Percentiles rank a stretch among this genome's conserved stretches.
Evolutionary conservation across 257 asterid genomes (phyloP).

Genomic region (Thymus quinquecostatus): DNA sequence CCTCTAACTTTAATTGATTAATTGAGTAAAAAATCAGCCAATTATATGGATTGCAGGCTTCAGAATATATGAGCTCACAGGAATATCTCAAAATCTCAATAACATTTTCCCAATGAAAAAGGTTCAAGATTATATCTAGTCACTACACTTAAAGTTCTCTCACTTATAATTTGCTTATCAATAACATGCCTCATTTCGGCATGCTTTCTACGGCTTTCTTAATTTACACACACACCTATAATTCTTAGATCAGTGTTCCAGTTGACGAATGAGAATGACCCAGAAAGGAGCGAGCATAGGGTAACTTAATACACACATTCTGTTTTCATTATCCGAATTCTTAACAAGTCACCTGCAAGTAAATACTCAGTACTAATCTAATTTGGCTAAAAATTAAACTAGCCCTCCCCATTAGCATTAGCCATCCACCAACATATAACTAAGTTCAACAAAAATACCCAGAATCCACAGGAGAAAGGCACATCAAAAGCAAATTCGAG

Average conservation of each 20-base stretch:
- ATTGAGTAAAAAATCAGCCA: too few species aligned
- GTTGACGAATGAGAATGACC: neutral
- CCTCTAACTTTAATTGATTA: neutral
- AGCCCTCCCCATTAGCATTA: constrained; percentile 7
- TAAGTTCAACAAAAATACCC: constrained; percentile 11
- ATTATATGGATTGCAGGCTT: neutral
- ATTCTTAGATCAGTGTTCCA: neutral
- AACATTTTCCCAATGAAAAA: constrained; percentile 1
- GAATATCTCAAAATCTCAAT: neutral
- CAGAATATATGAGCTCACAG: neutral
- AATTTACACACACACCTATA: neutral
- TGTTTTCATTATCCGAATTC: neutral
- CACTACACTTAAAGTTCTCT: neutral
- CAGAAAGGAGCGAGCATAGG: neutral
- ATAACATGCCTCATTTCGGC: neutral
- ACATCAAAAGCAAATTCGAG: neutral
- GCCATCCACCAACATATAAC: neutral
- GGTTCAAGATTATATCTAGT: neutral
- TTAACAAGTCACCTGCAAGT: neutral
- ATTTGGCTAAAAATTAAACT: neutral
- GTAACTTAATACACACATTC: neutral
- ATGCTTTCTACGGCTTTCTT: neutral
- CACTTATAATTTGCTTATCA: constrained; percentile 10
- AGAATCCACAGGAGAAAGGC: neutral
- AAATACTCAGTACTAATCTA: neutral